phyloP scores from a whole-genome alignment of 306 rosid species.

The Cyamopsis tetragonoloba region DNA sequence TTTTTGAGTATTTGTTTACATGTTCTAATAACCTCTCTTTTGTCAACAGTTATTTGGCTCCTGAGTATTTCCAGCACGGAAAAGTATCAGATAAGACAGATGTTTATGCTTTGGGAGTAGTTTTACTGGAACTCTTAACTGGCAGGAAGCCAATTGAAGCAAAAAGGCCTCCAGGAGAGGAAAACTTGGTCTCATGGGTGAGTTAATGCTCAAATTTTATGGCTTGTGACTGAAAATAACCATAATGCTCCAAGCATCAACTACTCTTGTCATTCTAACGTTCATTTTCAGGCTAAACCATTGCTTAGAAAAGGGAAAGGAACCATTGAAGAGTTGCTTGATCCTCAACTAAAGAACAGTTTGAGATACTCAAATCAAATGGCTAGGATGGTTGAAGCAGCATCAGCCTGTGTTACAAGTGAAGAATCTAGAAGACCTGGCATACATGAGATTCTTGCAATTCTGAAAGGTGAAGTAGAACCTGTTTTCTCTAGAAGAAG shows the following conservation, averaged over 20 bases:
- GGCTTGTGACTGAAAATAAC: conserved; percentile 11
- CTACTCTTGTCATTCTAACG: background rate
- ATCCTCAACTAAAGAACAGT: conserved; percentile 51
- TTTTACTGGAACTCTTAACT: conserved; percentile 73
- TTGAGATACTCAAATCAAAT: conserved; percentile 46
- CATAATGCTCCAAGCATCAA: background rate
- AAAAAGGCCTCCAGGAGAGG: conserved; percentile 61
- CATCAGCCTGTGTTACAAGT: conserved; percentile 63
- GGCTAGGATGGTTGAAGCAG: conserved; percentile 56
- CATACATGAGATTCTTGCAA: conserved; percentile 59
- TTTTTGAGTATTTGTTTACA: background rate
- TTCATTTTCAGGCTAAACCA: conserved; percentile 65
- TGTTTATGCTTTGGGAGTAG: conserved; percentile 83
- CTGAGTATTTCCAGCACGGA: conserved; percentile 91
- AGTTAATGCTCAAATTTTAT: conserved; percentile 29
- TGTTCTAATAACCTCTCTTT: background rate
- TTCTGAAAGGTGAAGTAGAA: conserved; percentile 60
- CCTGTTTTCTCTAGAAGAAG: conserved; percentile 42
- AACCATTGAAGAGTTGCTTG: conserved; percentile 64
- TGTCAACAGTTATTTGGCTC: conserved; percentile 72
- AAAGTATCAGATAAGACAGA: conserved; percentile 82
- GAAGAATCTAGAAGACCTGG: conserved; percentile 84
- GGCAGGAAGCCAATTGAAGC: conserved; percentile 81
- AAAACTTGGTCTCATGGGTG: conserved; percentile 80
- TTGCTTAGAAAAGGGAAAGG: conserved; percentile 65